Conservation (phyloP, 352 stramenopile species). For the Phytophthora tubulina region DNA sequence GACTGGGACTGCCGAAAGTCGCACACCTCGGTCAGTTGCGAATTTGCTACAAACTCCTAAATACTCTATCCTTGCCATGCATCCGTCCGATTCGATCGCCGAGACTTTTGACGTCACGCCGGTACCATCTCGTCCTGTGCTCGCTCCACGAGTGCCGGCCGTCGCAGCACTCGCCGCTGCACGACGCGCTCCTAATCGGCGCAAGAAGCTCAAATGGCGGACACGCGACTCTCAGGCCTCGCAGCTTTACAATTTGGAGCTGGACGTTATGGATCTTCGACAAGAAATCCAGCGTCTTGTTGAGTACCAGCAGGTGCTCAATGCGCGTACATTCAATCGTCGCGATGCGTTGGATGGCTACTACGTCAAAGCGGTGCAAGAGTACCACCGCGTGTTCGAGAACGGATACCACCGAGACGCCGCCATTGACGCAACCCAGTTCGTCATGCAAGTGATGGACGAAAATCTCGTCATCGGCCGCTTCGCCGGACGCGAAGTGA, state of each 20-base stretch:
- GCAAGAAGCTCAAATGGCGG: constrained; percentile 66
- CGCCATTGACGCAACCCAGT: constrained; percentile 40
- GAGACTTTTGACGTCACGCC: constrained; percentile 33
- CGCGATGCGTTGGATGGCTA: constrained; percentile 54
- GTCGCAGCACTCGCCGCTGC: constrained; percentile 30
- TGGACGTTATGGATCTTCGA: constrained; percentile 57
- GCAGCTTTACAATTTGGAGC: constrained; percentile 65
- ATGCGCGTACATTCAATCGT: constrained; percentile 46
- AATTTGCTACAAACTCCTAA: constrained; percentile 4
- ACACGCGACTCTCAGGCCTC: constrained; percentile 65
- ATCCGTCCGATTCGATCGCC: constrained; percentile 14
- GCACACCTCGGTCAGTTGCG: constrained; percentile 6
- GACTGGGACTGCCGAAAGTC: constrained; percentile 5
- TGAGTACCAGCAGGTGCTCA: constrained; percentile 45
- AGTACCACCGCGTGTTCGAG: constrained; percentile 71
- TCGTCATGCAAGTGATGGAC: constrained; percentile 58
- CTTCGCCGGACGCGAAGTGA: constrained; percentile 49
- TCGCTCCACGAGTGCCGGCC: constrained; percentile 24
- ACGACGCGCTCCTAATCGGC: not conserved
- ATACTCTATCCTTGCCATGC: constrained; percentile 2
- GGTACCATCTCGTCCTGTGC: constrained; percentile 22
- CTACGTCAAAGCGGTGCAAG: constrained; percentile 56
- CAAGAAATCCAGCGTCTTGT: constrained; percentile 55
- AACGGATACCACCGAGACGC: constrained; percentile 51
- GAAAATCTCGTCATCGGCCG: constrained; percentile 55